Evolutionary conservation across 176 grass and related monocot genomes (phyloP).

Genomic region (Oryza brachyantha): DNA sequence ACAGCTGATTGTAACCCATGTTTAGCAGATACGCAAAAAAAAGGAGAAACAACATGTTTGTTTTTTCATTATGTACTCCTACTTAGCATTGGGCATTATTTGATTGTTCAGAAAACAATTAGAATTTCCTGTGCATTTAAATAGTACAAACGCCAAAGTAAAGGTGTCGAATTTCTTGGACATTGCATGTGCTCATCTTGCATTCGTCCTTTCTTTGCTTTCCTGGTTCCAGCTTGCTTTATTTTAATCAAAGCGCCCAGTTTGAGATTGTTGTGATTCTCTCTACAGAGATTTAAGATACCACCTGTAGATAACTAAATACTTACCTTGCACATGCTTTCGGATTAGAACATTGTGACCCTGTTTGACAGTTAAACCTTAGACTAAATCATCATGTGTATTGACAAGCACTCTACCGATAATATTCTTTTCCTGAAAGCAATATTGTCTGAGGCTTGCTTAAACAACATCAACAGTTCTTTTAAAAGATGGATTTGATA

Average conservation of each 20-base stretch:
- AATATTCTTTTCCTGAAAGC: slow-evolving; percentile 34
- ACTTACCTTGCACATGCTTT: not conserved
- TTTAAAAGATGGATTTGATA: slow-evolving; percentile 2
- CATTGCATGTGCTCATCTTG: slow-evolving; percentile 48
- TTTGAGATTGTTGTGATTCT: slow-evolving; percentile 3
- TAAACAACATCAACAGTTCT: not conserved
- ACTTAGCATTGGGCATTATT: not conserved
- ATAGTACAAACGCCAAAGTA: slow-evolving; percentile 1
- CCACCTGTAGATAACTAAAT: not conserved
- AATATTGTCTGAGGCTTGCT: slow-evolving; percentile 16
- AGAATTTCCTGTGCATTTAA: slow-evolving; percentile 11
- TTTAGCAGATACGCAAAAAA: not conserved
- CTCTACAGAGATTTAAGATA: not conserved
- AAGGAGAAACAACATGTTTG: too few relatives aligned
- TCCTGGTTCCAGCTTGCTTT: slow-evolving; percentile 41
- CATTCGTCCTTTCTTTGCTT: slow-evolving; percentile 33
- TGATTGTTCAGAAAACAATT: slow-evolving; percentile 18
- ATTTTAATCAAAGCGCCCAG: slow-evolving; percentile 16
- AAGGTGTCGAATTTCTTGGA: slow-evolving; percentile 5
- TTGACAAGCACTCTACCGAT: slow-evolving; percentile 18
- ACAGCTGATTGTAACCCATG: slow-evolving; percentile 1
- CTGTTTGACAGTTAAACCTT: slow-evolving; percentile 28
- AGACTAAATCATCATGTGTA: slow-evolving; percentile 32
- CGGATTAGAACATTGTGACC: not conserved
- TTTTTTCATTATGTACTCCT: not conserved